Base-by-base conservation (phyloP, 768 basidiomycete genomes). In the Grammothele lineata region DNA sequence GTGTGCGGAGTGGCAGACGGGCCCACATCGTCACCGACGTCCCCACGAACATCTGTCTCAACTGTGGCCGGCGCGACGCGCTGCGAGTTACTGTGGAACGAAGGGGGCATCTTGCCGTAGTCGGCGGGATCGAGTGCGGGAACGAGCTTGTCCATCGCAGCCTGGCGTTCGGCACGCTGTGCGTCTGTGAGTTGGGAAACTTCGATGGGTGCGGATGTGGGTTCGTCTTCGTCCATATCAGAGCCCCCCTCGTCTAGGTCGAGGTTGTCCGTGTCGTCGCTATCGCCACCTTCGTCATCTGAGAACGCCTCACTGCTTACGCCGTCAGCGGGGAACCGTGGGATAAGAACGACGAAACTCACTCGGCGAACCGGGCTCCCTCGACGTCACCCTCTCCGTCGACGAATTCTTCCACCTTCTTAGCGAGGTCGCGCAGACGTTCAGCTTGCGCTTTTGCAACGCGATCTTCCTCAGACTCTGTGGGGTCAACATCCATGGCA, bases 321-420 rank as follows among this genome's bases (percentile, higher is more conserved):
- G 21, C 15, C 45, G 33, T 37, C 4, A 52, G 37, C 25, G 30
- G 8, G 14, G 27, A 30, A 7, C 8, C 27, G 27, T 30, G 27
- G 27, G 27, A 22, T n/a, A 23, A 36, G 25, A 43, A 30, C 40
- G 21, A 8, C 2, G 12, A 15, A 0, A 71, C 87, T 60, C 67
- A 98, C 94, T 97, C 95, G 44, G 84, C 81, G 59, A 99, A 95
- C 53, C 74, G 68, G 0, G 92, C 96, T 3, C 96, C 96, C 52
- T 91, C 86, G 8, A 96, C 50, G 49, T 89, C 86, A 2, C 96
- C 96, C 60, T 94, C 69, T 2, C 88, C 92, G 56, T 92, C 83
- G 2, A 99, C 83, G 61, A 99, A 99, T n/a, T 72, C 70, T 56
- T 89, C 86, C 1, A 99, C 91, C 61, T 90, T 89, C 50, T 76